Percentiles rank a stretch among this genome's conserved stretches.
Conservation (phyloP, 352 stramenopile species). For the Globisporangium nagaii region DNA sequence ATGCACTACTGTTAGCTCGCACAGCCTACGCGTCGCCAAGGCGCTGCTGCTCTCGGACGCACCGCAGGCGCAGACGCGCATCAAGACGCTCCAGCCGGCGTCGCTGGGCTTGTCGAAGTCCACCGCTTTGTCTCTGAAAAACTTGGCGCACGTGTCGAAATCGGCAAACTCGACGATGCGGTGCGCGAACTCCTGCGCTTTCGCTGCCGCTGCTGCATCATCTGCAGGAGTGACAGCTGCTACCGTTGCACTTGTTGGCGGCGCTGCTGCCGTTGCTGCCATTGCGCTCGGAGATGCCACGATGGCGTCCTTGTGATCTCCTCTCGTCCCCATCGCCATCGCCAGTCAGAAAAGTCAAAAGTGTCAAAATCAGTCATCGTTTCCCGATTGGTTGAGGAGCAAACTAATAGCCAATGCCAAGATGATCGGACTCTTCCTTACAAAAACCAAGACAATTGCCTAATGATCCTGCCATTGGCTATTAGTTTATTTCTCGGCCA, state of each 20-base stretch:
- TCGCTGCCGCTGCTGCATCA: conserved; percentile 1
- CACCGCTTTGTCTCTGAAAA: conserved; percentile 49
- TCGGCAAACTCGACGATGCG: conserved; percentile 74
- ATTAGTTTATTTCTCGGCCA: too few species aligned
- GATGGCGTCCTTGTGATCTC: neutral
- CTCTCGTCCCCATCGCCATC: neutral
- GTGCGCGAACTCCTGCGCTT: conserved; percentile 68
- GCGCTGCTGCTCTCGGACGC: too few species aligned
- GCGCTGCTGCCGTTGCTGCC: neutral
- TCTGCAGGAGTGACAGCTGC: neutral
- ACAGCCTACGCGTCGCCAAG: too few species aligned
- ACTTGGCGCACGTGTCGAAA: conserved; percentile 44
- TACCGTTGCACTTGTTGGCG: neutral
- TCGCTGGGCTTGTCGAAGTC: conserved; percentile 55
- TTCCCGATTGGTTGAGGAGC: too few species aligned
- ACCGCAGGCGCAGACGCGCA: conserved; percentile 76
- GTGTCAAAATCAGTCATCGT: too few species aligned
- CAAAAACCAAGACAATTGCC: too few species aligned
- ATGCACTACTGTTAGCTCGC: neutral
- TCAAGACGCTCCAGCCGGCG: conserved; percentile 74
- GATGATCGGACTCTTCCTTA: too few species aligned
- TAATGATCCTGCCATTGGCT: too few species aligned
- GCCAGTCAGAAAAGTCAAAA: too few species aligned
- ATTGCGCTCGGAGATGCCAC: neutral
- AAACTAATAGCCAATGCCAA: too few species aligned